Evolutionary conservation across 2,329 filamentous ascomycete genomes (phyloP).

Genomic region (Stromatinia cepivora): DNA sequence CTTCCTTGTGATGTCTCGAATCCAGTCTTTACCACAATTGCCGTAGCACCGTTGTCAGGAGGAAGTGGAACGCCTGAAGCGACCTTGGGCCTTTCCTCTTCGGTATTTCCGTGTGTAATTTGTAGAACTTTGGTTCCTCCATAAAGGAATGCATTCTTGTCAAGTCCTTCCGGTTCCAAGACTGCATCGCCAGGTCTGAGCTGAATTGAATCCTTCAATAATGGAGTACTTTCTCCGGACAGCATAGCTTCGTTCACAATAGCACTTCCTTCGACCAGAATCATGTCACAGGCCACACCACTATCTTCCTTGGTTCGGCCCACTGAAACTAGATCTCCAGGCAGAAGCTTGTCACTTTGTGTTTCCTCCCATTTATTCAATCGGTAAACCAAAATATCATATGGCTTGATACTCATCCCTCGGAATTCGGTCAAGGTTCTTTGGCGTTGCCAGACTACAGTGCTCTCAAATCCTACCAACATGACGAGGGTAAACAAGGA

Average conservation of each 20-base stretch:
- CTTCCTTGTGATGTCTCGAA: slow-evolving; percentile 99
- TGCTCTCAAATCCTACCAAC: slow-evolving; percentile 96
- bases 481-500: slow-evolving; percentile 98
- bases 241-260: slow-evolving; percentile 99
- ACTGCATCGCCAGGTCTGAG: slow-evolving; percentile 77
- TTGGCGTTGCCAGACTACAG: slow-evolving; percentile 98
- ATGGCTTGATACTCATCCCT: slow-evolving; percentile 99
- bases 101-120: slow-evolving; percentile 80
- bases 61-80: slow-evolving; percentile 77
- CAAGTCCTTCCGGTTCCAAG: slow-evolving; percentile 85
- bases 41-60: slow-evolving; percentile 91
- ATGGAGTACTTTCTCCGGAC: slow-evolving; percentile 93
- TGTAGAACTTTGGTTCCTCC: slow-evolving; percentile 97
- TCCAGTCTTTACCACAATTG: slow-evolving; percentile 92
- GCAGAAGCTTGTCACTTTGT: slow-evolving; percentile 86
- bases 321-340: slow-evolving; percentile 90
- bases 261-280: slow-evolving; percentile 88
- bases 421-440: slow-evolving; percentile 94
- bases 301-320: slow-evolving; percentile 94
- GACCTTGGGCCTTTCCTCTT: slow-evolving; percentile 70
- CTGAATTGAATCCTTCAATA: slow-evolving; percentile 94
- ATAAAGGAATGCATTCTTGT: slow-evolving; percentile 96
- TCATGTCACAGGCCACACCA: slow-evolving; percentile 95
- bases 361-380: slow-evolving; percentile 85
- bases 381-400: slow-evolving; percentile 88